Percentiles rank a stretch among this genome's conserved stretches.
Conservation (phyloP, 495 filamentous ascomycete genomes). For the Penicillium pancosmium region DNA sequence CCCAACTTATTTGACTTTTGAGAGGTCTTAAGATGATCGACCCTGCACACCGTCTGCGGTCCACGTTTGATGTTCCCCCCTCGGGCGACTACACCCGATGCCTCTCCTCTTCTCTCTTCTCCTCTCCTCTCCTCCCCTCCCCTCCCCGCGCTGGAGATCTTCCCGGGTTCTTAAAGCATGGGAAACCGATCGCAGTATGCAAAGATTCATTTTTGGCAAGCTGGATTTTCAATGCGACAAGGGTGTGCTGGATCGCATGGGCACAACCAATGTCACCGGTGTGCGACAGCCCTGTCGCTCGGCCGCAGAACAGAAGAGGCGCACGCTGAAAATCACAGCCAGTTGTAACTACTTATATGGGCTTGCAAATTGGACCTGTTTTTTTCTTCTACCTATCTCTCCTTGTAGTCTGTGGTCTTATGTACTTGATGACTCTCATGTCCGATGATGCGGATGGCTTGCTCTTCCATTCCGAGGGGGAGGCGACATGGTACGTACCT, state of each 20-base stretch:
- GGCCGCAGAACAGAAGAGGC: background rate
- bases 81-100: slow-evolving; percentile 3
- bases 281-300: slow-evolving; percentile 16
- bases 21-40: background rate
- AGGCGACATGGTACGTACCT: slow-evolving; percentile 22
- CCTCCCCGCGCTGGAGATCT: slow-evolving; percentile 9
- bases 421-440: background rate
- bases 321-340: background rate
- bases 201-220: background rate
- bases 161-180: slow-evolving; percentile 2
- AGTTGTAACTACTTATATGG: background rate
- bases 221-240: slow-evolving; percentile 31
- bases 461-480: slow-evolving; percentile 4
- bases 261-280: slow-evolving; percentile 16
- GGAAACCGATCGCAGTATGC: slow-evolving; percentile 16
- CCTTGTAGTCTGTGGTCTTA: background rate
- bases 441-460: background rate
- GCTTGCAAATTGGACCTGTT: background rate
- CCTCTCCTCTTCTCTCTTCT: background rate
- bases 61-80: slow-evolving; percentile 5
- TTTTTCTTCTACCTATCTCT: background rate
- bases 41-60: background rate
- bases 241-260: slow-evolving; percentile 17
- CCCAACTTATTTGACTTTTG: background rate
- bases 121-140: too few relatives aligned